Percentiles rank a stretch among this genome's conserved stretches.
phyloP scores from a whole-genome alignment of 2,329 filamentous ascomycete species.

The Cordyceps fumosorosea region DNA sequence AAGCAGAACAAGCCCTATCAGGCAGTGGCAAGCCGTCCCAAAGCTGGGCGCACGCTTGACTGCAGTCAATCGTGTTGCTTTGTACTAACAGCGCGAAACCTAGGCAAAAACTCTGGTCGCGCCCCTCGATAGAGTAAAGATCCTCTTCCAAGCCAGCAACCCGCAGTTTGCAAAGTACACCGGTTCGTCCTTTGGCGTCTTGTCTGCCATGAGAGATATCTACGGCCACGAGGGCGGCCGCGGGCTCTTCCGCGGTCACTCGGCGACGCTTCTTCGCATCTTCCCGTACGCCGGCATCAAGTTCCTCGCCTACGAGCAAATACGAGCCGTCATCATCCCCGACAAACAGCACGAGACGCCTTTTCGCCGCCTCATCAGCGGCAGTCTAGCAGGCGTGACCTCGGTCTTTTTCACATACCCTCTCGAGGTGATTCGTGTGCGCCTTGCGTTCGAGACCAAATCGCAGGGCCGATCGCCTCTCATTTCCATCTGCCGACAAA shows the following conservation, averaged over 20 bases:
- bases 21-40: neutral
- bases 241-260: slow-evolving; percentile 89
- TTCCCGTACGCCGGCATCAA: slow-evolving; percentile 98
- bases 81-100: neutral
- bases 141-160: slow-evolving; percentile 93
- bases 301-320: slow-evolving; percentile 95
- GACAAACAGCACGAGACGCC: slow-evolving; percentile 70
- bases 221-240: slow-evolving; percentile 63
- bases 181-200: slow-evolving; percentile 78
- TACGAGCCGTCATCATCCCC: slow-evolving; percentile 72
- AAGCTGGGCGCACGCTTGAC: neutral
- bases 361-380: slow-evolving; percentile 65
- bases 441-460: slow-evolving; percentile 90
- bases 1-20: slow-evolving; percentile 31
- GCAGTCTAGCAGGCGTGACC: slow-evolving; percentile 73
- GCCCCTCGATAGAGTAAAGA: slow-evolving; percentile 95
- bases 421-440: slow-evolving; percentile 84
- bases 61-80: neutral
- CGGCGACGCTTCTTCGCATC: slow-evolving; percentile 85
- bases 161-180: slow-evolving; percentile 92
- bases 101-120: slow-evolving; percentile 94
- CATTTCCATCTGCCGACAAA: slow-evolving; percentile 70
- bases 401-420: slow-evolving; percentile 97
- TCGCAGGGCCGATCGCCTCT: slow-evolving; percentile 63
- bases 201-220: slow-evolving; percentile 78